Evolutionary conservation across 2,329 filamentous ascomycete species (phyloP).

Genomic region (Aureobasidium pullulans): DNA sequence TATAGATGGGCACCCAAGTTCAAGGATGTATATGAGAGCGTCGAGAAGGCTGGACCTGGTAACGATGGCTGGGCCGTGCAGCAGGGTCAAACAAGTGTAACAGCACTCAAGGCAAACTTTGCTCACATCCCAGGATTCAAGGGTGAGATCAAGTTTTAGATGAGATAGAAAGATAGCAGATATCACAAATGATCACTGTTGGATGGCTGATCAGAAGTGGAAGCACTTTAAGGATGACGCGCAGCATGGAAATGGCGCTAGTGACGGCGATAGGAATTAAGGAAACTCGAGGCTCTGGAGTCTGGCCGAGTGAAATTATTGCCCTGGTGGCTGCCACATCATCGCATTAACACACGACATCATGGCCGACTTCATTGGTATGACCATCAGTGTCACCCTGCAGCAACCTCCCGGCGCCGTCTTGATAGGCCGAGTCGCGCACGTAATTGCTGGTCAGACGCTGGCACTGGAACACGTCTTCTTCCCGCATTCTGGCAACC

Average conservation of each 20-base stretch:
- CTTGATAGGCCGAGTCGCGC: conserved; percentile 63
- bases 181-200: not conserved
- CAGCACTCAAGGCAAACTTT: conserved; percentile 87
- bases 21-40: conserved; percentile 76
- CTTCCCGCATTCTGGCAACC: conserved; percentile 47
- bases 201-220: no score
- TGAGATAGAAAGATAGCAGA: not conserved
- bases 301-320: conserved; percentile 7
- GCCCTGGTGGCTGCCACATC: not conserved
- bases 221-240: not conserved
- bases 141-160: conserved; percentile 69
- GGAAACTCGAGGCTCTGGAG: not conserved
- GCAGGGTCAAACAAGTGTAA: conserved; percentile 82
- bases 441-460: conserved; percentile 58
- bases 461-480: conserved; percentile 62
- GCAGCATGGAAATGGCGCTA: not conserved
- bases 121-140: conserved; percentile 63
- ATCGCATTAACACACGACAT: conserved; percentile 6
- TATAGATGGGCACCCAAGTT: conserved; percentile 94
- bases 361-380: conserved; percentile 68
- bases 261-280: not conserved
- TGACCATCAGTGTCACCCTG: conserved; percentile 68
- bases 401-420: conserved; percentile 56
- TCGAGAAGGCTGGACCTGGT: conserved; percentile 69
- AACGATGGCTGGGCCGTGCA: conserved; percentile 92